Evolutionary conservation across 148 eudicot species (phyloP), one percentile per base, ranked within the genome.

Genomic region (Cornus florida): DNA sequence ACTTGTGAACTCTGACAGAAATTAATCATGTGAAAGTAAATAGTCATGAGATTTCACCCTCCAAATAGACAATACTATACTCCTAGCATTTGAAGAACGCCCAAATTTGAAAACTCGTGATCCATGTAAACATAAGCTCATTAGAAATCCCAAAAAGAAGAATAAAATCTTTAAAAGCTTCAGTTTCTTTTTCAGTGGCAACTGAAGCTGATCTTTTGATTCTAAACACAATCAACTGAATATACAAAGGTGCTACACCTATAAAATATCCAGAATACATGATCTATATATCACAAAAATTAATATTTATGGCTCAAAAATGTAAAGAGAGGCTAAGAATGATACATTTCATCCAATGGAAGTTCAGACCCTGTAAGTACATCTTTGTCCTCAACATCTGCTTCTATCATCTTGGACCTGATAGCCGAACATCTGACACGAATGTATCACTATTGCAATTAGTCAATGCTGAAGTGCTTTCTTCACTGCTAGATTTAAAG

Each of bases 391-490:
- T 17, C 43, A 32, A 33, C 33, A 67, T 4, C 57, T 2, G 56
- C 60, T 62, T 31, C 22, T 16, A 74, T 81, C 75, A 81, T 62
- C 79, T 64, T 22, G 84, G 84, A 67, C 84, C 84, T 19, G 82
- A 85, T 43, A 82, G 48, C 53, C 77, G 82, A 76, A 73, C 60
- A 50, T 64, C 73, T n/a, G 78, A 69, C 48, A 53, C 46, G 10
- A 43, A 38, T 31, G 56, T 50, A 62, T 11, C 13, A 1, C 79
- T 81, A 69, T 75, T 43, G 31, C 28, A 31, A 24, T 59, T n/a
- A 0, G 56, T 11, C 22, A 22, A 70, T 2, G 67, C 71, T 10
- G 79, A 70, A 62, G 6, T 60, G 35, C 64, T 75, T 70, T 62
- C 79, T 70, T 75, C 83, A 22, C 53, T 69, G n/a, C 71, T 70